Conservation (phyloP, 192 early-diverging fungal species). For the Rhizophagus prolifer region DNA sequence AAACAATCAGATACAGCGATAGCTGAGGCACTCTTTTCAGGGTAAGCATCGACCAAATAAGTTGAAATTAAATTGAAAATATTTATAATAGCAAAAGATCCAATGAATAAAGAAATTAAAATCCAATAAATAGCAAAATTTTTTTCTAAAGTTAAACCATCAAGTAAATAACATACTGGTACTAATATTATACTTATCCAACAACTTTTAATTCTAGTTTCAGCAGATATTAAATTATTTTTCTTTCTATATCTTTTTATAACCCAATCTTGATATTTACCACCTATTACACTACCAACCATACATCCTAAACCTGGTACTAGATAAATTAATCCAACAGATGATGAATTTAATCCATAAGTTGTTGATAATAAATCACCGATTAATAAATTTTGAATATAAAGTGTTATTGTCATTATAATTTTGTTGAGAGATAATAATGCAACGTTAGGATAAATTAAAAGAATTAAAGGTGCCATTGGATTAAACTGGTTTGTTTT, state of each 20-base stretch:
- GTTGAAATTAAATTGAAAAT: not conserved
- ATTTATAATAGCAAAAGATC: not conserved
- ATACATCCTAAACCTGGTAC: conserved; percentile 42
- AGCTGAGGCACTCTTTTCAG: not conserved
- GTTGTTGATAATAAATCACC: not conserved
- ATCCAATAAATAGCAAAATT: conserved; percentile 31
- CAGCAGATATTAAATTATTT: conserved; percentile 29
- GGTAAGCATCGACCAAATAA: conserved; percentile 6
- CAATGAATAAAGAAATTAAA: conserved; percentile 29
- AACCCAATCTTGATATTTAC: conserved; percentile 41
- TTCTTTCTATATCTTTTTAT: conserved; percentile 25
- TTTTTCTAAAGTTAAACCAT: conserved; percentile 34
- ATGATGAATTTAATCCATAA: not conserved
- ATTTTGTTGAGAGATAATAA: not conserved
- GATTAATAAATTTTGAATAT: not conserved
- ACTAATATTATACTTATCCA: conserved; percentile 35
- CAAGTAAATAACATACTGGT: conserved; percentile 33
- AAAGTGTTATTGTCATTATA: not conserved
- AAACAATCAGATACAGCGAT: not conserved
- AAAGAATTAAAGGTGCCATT: not conserved
- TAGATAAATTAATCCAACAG: conserved; percentile 28
- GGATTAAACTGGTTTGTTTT: not conserved
- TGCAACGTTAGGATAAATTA: conserved; percentile 7
- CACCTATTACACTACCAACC: conserved; percentile 40
- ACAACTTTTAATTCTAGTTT: conserved; percentile 34